These are phyloP conservation scores for Pseudonectria buxi DNA, from an alignment of 2,329 filamentous ascomycete species.

Conservation along the genomic window DNA sequence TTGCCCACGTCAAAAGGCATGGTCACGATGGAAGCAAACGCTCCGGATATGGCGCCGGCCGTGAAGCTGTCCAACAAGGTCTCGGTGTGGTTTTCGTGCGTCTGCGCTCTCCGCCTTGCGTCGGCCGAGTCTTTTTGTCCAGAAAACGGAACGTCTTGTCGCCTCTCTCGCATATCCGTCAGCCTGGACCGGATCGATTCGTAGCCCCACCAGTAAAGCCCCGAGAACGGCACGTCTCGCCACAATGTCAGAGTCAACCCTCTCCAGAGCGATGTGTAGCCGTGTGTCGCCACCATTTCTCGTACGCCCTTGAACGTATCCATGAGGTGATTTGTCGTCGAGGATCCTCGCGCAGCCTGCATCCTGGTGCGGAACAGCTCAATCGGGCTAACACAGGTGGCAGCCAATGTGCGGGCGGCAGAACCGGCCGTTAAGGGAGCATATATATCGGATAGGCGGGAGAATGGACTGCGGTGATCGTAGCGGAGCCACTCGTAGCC, in stretches of 20 bases:
- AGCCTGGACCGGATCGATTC: slow-evolving; percentile 71
- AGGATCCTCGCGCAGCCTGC: slow-evolving; percentile 62
- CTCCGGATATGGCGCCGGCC: slow-evolving; percentile 76
- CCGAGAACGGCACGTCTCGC: slow-evolving; percentile 96
- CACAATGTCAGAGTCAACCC: slow-evolving; percentile 87
- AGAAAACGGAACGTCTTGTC: slow-evolving; percentile 33
- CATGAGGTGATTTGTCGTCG: slow-evolving; percentile 62
- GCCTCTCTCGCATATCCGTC: slow-evolving; percentile 58
- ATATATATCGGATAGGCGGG: slow-evolving; percentile 58
- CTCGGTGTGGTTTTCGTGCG: slow-evolving; percentile 61
- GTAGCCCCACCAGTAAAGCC: slow-evolving; percentile 97
- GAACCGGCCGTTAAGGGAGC: slow-evolving; percentile 76
- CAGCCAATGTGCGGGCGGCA: slow-evolving; percentile 70
- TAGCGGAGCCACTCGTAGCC: slow-evolving; percentile 92
- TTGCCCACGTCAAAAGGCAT: slow-evolving; percentile 98
- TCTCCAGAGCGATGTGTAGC: slow-evolving; percentile 80
- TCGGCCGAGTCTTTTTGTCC: slow-evolving; percentile 31
- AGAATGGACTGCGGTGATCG: slow-evolving; percentile 66
- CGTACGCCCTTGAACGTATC: slow-evolving; percentile 70
- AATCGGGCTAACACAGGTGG: slow-evolving; percentile 77
- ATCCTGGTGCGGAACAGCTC: slow-evolving; percentile 92
- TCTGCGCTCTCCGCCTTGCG: slow-evolving; percentile 50
- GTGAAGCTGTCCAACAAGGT: slow-evolving; percentile 87
- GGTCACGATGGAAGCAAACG: slow-evolving; percentile 78
- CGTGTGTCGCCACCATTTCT: slow-evolving; percentile 71